Conservation (phyloP, 148 eudicot species). For the Heliamphora exappendiculata region DNA sequence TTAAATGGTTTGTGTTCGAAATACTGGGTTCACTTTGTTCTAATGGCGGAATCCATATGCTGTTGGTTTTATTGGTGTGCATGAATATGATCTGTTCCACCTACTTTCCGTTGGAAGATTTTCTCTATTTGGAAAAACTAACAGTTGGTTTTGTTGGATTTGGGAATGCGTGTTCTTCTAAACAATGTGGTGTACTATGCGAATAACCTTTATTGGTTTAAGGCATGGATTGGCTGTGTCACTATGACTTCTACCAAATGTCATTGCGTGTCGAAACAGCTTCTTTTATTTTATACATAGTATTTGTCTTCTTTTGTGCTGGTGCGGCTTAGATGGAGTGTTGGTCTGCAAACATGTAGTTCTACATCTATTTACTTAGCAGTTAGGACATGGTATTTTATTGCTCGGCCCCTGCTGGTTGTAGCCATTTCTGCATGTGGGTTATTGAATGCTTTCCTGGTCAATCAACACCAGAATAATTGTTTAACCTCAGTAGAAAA, state of each 20-base stretch:
- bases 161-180: background rate
- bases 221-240: background rate
- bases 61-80: background rate
- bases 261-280: background rate
- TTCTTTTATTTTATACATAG: background rate
- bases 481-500: background rate
- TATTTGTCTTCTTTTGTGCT: background rate
- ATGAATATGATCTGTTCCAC: background rate
- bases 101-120: background rate
- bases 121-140: background rate
- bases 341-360: background rate
- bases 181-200: background rate
- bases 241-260: background rate
- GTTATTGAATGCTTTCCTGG: background rate
- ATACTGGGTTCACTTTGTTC: background rate
- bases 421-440: background rate
- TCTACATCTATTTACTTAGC: background rate
- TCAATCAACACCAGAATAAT: background rate
- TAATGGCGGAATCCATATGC: background rate
- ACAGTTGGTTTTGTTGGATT: background rate
- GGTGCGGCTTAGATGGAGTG: background rate
- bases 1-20: conserved; percentile 44
- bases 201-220: background rate
- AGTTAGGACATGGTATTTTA: background rate
- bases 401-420: background rate